A percentile compares a stretch with the other conserved stretches of the same genome.
phyloP scores from a whole-genome alignment of 768 basidiomycete species.

The Amanita pallidorosea region DNA sequence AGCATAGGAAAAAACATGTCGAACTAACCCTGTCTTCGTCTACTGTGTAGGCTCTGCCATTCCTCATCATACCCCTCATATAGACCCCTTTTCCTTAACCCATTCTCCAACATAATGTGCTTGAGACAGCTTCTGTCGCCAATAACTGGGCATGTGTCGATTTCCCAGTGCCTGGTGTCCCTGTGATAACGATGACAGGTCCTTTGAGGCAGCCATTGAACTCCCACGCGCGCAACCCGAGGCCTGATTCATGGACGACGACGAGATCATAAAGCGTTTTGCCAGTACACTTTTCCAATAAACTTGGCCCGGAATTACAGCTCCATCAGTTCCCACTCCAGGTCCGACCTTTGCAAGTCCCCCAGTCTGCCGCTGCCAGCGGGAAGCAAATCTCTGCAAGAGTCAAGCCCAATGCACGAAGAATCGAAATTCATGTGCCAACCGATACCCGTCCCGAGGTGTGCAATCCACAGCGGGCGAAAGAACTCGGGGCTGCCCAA shows the following conservation, averaged over 20 bases:
- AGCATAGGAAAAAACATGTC: not conserved
- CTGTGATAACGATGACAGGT: constrained; percentile 79
- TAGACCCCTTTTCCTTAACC: constrained; percentile 73
- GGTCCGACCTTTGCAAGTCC: constrained; percentile 60
- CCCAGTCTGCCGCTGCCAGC: constrained; percentile 59
- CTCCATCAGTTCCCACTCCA: constrained; percentile 78
- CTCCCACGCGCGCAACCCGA: not conserved
- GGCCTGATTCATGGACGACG: constrained; percentile 25
- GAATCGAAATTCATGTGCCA: constrained; percentile 73
- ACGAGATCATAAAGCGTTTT: constrained; percentile 57
- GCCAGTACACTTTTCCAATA: constrained; percentile 63
- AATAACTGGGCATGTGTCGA: constrained; percentile 88
- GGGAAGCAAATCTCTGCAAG: constrained; percentile 74
- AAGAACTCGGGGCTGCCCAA: constrained; percentile 53
- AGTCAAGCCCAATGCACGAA: constrained; percentile 48
- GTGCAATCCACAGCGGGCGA: constrained; percentile 65
- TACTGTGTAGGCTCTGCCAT: constrained; percentile 89
- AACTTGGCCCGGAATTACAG: constrained; percentile 52
- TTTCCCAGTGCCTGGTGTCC: constrained; percentile 94
- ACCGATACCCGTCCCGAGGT: constrained; percentile 74
- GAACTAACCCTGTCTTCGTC: constrained; percentile 87
- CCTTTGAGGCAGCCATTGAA: constrained; percentile 11
- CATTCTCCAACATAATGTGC: constrained; percentile 84
- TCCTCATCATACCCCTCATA: constrained; percentile 86
- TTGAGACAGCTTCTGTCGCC: constrained; percentile 55